Evolutionary conservation across 805 yeast genomes (phyloP).

Genomic region (Starmerella roubikii): DNA sequence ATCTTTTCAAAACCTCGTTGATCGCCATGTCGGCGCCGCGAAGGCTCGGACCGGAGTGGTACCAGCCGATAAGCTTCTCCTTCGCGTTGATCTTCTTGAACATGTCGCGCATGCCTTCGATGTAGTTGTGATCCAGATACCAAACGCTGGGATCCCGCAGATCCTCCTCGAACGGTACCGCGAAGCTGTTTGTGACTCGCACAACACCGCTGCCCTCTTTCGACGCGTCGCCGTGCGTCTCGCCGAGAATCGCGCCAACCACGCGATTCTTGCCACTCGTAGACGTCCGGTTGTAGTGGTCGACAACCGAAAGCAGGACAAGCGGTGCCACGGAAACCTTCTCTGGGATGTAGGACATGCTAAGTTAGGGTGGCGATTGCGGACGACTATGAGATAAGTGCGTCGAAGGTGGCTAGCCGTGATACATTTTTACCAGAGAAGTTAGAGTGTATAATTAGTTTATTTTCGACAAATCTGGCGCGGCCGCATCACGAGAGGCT

Average conservation of each 20-base stretch:
- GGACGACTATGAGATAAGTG: too few species aligned
- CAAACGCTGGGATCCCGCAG: constrained; percentile 82
- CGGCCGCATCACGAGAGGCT: too few species aligned
- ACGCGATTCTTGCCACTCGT: constrained; percentile 66
- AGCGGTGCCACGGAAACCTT: constrained; percentile 87
- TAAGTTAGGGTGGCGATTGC: too few species aligned
- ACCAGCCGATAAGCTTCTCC: constrained; percentile 97
- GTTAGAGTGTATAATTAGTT: too few species aligned
- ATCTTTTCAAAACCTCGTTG: constrained; percentile 76
- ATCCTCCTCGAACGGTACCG: constrained; percentile 96
- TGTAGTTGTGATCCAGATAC: constrained; percentile 93
- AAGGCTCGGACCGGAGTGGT: constrained; percentile 92
- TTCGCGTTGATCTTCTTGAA: constrained; percentile 94
- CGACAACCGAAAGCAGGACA: constrained; percentile 85
- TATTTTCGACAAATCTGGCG: too few species aligned
- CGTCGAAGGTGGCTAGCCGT: too few species aligned
- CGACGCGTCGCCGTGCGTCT: constrained; percentile 27
- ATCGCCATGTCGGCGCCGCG: constrained; percentile 78
- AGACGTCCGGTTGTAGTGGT: constrained; percentile 83
- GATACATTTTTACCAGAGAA: too few species aligned
- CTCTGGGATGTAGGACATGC: constrained; percentile 22
- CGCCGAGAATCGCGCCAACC: constrained; percentile 89
- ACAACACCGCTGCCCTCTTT: constrained; percentile 31
- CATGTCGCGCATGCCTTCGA: constrained; percentile 95
- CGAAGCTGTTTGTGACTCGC: constrained; percentile 82